Evolutionary conservation across 352 stramenopile species (phyloP).

Genomic region (Pythium folliculosum): DNA sequence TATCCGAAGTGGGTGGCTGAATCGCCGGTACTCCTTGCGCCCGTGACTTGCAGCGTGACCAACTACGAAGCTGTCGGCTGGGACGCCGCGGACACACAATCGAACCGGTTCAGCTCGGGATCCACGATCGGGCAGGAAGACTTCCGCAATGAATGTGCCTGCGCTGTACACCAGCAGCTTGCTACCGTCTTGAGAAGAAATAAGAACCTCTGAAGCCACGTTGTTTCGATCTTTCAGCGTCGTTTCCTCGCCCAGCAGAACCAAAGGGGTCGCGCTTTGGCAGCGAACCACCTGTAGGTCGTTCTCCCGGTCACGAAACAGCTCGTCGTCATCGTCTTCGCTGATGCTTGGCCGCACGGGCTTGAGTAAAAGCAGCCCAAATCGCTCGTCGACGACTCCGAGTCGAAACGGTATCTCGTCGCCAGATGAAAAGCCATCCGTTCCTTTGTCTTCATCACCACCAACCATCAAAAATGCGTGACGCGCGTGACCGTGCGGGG

Average conservation of each 20-base stretch:
- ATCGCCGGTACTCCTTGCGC: constrained; percentile 15
- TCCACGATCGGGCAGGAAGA: constrained; percentile 1
- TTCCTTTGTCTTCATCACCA: constrained; percentile 1
- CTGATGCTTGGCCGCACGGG: background rate
- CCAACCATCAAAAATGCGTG: constrained; percentile 14
- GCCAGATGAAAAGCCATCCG: background rate
- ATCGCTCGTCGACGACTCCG: constrained; percentile 12
- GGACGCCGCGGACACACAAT: background rate
- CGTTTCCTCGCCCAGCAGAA: background rate
- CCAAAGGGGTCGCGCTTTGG: constrained; percentile 10
- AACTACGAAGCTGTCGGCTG: background rate
- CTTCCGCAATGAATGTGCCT: constrained; percentile 13
- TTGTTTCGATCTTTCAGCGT: background rate
- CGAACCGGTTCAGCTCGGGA: background rate
- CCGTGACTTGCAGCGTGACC: background rate
- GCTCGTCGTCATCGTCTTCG: background rate
- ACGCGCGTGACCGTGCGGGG: background rate
- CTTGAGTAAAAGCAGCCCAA: constrained; percentile 25
- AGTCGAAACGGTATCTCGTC: constrained; percentile 9
- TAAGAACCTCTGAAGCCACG: constrained; percentile 14
- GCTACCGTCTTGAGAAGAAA: background rate
- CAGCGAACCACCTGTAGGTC: constrained; percentile 22
- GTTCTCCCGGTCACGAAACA: constrained; percentile 16
- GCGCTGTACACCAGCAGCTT: constrained; percentile 13
- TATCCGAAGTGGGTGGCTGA: constrained; percentile 18